Conservation (phyloP, 2,329 filamentous ascomycete species). For the Penicillium sp. region DNA sequence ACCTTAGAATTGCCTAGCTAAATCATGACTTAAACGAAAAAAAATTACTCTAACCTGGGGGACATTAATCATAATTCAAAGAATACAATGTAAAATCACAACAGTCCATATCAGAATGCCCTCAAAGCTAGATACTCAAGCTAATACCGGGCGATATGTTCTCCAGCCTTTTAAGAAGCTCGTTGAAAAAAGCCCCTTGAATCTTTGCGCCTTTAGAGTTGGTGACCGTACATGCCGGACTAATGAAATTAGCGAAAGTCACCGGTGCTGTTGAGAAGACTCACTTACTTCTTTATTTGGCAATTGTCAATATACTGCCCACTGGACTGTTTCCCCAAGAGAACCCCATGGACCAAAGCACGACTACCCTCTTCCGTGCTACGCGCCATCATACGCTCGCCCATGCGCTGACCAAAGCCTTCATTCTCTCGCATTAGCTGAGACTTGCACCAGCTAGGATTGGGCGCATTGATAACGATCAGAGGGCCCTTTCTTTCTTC, state of each 20-base stretch:
- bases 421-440: slow-evolving; percentile 20
- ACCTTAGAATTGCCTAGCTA: too few species aligned
- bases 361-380: slow-evolving; percentile 22
- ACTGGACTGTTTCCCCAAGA: slow-evolving; percentile 15
- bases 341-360: slow-evolving; percentile 21
- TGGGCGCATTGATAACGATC: slow-evolving; percentile 44
- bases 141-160: slow-evolving; percentile 19
- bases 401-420: slow-evolving; percentile 13
- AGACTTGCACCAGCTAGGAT: slow-evolving; percentile 47
- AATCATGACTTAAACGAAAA: not conserved
- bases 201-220: slow-evolving; percentile 8
- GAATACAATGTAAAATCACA: not conserved
- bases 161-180: slow-evolving; percentile 17
- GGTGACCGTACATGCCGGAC: slow-evolving; percentile 13
- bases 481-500: slow-evolving; percentile 1
- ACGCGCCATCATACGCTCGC: slow-evolving; percentile 17
- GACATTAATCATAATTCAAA: not conserved
- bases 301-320: slow-evolving; percentile 25
- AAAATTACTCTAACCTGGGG: not conserved
- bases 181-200: slow-evolving; percentile 17
- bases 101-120: too few species aligned
- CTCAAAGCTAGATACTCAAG: not conserved
- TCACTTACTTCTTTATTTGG: slow-evolving; percentile 15
- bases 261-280: not conserved
- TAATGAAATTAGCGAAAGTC: slow-evolving; percentile 4